Evolutionary conservation across 331 rosid genomes (phyloP).

Genomic region (Erythrophleum ivorense): DNA sequence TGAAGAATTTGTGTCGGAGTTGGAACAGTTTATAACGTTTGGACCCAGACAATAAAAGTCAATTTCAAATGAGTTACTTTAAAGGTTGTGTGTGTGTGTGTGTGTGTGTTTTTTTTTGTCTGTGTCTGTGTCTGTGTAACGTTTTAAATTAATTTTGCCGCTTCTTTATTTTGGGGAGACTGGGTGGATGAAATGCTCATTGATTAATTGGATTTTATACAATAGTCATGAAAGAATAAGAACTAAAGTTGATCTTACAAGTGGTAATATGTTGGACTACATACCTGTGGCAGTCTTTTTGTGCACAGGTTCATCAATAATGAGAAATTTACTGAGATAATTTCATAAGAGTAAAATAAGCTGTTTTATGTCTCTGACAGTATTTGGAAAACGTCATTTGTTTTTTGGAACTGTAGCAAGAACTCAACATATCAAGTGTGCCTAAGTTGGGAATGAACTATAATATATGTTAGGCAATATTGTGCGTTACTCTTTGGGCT

Average conservation of each 20-base stretch:
- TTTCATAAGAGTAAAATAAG: background rate
- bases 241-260: background rate
- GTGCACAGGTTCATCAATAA: conserved; percentile 9
- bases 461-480: background rate
- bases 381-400: conserved; percentile 24
- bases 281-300: conserved; percentile 12
- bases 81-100: background rate
- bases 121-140: background rate
- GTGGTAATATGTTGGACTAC: conserved; percentile 25
- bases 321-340: conserved; percentile 5
- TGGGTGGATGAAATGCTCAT: conserved; percentile 5
- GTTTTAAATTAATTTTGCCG: background rate
- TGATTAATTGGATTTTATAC: background rate
- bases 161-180: conserved; percentile 2
- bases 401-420: background rate
- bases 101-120: too few species aligned
- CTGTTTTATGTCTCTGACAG: background rate
- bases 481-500: background rate
- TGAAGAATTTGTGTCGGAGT: background rate
- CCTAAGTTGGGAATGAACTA: background rate
- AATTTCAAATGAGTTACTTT: background rate
- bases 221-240: background rate
- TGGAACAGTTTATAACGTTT: background rate
- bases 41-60: background rate
- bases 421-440: background rate